Percentiles rank a stretch among this genome's conserved stretches.
Conservation (phyloP, 192 early-diverging fungal genomes). For the Coemansia reversa region DNA sequence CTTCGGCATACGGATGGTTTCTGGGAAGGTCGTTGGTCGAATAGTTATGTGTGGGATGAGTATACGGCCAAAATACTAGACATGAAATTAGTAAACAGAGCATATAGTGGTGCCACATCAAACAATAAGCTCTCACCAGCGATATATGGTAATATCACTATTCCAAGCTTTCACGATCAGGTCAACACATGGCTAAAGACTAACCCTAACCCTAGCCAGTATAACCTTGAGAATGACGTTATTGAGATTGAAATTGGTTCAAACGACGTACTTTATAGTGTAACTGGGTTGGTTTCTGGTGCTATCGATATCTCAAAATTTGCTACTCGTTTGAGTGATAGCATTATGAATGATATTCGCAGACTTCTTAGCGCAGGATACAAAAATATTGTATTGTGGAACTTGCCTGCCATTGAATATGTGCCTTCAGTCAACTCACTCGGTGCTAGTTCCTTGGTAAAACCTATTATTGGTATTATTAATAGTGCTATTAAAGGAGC, state of each 20-base stretch:
- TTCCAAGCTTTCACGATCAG: slow-evolving; percentile 52
- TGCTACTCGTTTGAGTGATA: slow-evolving; percentile 20
- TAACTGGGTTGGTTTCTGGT: slow-evolving; percentile 15
- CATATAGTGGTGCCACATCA: slow-evolving; percentile 44
- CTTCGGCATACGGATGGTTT: slow-evolving; percentile 6
- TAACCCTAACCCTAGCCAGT: slow-evolving; percentile 31
- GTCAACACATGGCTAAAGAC: slow-evolving; percentile 20
- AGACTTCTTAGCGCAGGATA: slow-evolving; percentile 34
- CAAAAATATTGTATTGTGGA: slow-evolving; percentile 50
- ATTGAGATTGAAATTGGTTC: slow-evolving; percentile 44
- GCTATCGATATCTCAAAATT: slow-evolving; percentile 17
- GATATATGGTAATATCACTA: slow-evolving; percentile 12
- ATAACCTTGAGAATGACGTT: slow-evolving; percentile 39
- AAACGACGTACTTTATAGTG: slow-evolving; percentile 38
- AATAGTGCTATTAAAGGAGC: slow-evolving; percentile 25
- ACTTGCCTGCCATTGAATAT: slow-evolving; percentile 35
- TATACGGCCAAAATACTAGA: slow-evolving; percentile 40
- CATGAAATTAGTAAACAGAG: slow-evolving; percentile 35
- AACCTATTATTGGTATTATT: slow-evolving; percentile 18
- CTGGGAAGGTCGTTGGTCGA: slow-evolving; percentile 44
- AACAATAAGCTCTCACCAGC: slow-evolving; percentile 48
- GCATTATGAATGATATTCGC: slow-evolving; percentile 31
- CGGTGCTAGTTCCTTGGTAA: slow-evolving; percentile 9
- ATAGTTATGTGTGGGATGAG: slow-evolving; percentile 53
- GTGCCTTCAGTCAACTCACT: slow-evolving; percentile 20